A percentile compares a stretch with the other conserved stretches of the same genome.
Evolutionary conservation across 345 rosid genomes (phyloP).

Genomic region (Nephelium lappaceum): DNA sequence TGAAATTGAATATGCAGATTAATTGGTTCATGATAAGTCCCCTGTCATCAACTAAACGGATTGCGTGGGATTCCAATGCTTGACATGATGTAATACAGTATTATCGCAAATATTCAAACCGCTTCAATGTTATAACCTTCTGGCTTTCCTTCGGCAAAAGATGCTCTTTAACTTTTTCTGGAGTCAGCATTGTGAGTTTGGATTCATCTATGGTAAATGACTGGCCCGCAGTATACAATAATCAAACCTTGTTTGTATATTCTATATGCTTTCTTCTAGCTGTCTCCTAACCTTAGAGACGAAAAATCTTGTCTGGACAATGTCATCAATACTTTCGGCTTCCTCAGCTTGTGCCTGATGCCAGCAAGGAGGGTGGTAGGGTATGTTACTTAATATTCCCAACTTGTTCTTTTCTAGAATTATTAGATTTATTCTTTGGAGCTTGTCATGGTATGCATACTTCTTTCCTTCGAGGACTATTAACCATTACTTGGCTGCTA

Average conservation of each 20-base stretch:
- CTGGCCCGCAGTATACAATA: slow-evolving; percentile 11
- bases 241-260: neutral
- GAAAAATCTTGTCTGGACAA: neutral
- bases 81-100: too few relatives aligned
- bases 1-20: too few relatives aligned
- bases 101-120: too few relatives aligned
- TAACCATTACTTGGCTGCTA: neutral
- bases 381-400: neutral
- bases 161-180: neutral
- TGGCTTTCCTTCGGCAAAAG: neutral
- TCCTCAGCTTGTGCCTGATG: neutral
- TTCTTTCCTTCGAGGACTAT: neutral
- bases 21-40: too few relatives aligned
- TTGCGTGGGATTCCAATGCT: too few relatives aligned
- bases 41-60: too few relatives aligned
- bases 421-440: neutral
- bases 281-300: neutral
- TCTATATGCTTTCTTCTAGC: neutral
- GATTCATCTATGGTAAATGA: neutral
- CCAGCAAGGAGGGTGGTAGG: neutral
- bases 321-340: neutral
- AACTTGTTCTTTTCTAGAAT: neutral
- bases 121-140: too few relatives aligned
- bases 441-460: neutral
- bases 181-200: neutral